phyloP scores from a whole-genome alignment of 225 moss, liverwort and hornwort species.

The Physcomitrium patens region DNA sequence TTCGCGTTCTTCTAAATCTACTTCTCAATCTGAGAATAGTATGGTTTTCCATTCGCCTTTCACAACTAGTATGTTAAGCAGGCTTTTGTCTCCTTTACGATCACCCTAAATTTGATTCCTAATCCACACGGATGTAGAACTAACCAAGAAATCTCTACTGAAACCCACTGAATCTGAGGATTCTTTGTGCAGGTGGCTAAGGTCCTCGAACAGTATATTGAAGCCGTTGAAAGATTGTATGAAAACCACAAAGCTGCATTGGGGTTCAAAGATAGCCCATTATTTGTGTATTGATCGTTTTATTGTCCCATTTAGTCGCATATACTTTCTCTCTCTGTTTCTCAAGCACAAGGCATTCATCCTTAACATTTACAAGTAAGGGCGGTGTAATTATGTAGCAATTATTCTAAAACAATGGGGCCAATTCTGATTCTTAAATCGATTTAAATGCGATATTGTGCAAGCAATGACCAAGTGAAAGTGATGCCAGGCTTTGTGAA shows the following conservation, averaged over 20 bases:
- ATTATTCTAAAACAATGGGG: neutral
- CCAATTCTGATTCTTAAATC: constrained; percentile 15
- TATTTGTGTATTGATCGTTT: constrained; percentile 25
- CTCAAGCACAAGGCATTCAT: constrained; percentile 1
- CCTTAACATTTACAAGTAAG: constrained; percentile 12
- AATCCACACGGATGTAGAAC: constrained; percentile 1
- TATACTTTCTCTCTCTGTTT: no score
- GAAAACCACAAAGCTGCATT: constrained; percentile 58
- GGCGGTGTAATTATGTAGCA: constrained; percentile 18
- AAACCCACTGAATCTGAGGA: neutral
- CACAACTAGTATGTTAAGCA: neutral
- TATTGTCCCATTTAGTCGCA: no score
- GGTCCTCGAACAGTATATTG: constrained; percentile 56
- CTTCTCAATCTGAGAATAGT: neutral
- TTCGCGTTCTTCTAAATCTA: neutral
- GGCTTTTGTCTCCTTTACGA: neutral
- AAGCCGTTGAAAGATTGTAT: constrained; percentile 53
- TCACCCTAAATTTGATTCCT: constrained; percentile 7
- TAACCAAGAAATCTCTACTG: neutral
- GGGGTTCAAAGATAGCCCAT: constrained; percentile 39
- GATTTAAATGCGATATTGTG: neutral
- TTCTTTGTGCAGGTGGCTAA: constrained; percentile 48
- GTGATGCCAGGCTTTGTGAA: neutral
- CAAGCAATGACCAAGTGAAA: constrained; percentile 18
- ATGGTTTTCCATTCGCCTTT: neutral